These are phyloP conservation scores for Nakazawaea peltata DNA, from an alignment of 805 yeast species.

Conservation along the genomic window DNA sequence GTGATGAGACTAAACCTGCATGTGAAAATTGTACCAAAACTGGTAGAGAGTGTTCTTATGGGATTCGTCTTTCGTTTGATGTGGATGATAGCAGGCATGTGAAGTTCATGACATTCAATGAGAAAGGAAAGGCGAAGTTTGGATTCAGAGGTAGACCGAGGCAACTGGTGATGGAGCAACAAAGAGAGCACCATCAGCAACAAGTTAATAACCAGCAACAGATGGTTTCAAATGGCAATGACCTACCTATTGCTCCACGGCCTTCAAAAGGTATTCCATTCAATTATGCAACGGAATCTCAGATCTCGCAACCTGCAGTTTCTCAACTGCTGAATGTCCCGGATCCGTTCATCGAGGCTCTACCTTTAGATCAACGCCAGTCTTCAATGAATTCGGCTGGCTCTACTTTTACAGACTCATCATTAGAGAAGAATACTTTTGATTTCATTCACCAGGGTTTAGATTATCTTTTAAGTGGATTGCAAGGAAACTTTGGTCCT, in stretches of 20 bases:
- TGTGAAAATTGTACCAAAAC: constrained; percentile 39
- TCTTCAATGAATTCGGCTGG: background rate
- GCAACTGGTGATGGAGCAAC: too few species aligned
- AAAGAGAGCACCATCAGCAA: too few species aligned
- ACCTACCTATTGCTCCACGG: too few species aligned
- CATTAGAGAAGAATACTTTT: constrained; percentile 1
- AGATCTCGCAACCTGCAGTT: background rate
- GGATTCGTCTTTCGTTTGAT: constrained; percentile 37
- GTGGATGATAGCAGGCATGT: constrained; percentile 37
- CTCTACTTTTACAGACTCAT: background rate
- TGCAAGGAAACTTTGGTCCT: too few species aligned
- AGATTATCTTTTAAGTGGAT: constrained; percentile 6
- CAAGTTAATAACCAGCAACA: background rate
- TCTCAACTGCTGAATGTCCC: background rate
- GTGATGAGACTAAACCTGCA: constrained; percentile 46
- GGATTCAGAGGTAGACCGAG: constrained; percentile 39
- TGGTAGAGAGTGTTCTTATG: constrained; percentile 43
- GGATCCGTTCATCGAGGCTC: too few species aligned
- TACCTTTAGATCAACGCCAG: background rate
- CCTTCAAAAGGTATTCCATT: too few species aligned
- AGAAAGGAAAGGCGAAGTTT: constrained; percentile 26
- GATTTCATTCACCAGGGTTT: constrained; percentile 6
- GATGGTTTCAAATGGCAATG: background rate
- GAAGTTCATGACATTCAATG: constrained; percentile 13
- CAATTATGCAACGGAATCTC: too few species aligned